Percentiles rank a stretch among this genome's conserved stretches.
Evolutionary conservation across 2,329 filamentous ascomycete genomes (phyloP).

Genomic region (Ascochyta viciae-villosae): DNA sequence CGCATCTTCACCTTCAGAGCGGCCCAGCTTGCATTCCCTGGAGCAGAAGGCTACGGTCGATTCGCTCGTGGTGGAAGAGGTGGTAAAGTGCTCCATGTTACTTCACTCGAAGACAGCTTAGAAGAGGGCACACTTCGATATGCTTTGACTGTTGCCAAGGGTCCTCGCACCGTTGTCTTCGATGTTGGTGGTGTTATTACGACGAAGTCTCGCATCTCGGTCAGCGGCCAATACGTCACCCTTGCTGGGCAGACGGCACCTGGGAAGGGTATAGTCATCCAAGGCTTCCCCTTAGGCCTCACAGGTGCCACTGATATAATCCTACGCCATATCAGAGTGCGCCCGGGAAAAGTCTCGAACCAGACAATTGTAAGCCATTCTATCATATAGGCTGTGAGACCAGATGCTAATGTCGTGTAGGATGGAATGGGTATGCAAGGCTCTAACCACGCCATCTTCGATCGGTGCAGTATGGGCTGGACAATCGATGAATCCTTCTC

Average conservation of each 20-base stretch:
- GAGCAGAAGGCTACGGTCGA: constrained; percentile 49
- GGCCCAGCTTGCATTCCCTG: constrained; percentile 49
- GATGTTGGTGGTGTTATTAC: constrained; percentile 29
- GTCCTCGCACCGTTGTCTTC: constrained; percentile 26
- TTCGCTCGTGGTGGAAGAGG: constrained; percentile 48
- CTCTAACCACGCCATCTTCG: constrained; percentile 46
- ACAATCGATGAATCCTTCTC: constrained; percentile 47
- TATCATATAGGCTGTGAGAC: too few relatives aligned
- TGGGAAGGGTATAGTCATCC: constrained; percentile 31
- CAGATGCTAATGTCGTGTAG: too few relatives aligned
- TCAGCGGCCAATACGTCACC: constrained; percentile 25
- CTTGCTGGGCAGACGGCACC: constrained; percentile 29
- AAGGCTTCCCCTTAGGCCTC: constrained; percentile 42
- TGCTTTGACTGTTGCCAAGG: constrained; percentile 38
- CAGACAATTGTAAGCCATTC: constrained; percentile 31
- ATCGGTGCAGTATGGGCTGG: constrained; percentile 47
- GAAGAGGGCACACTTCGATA: constrained; percentile 47
- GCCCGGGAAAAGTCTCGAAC: constrained; percentile 40
- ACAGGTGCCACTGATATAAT: constrained; percentile 41
- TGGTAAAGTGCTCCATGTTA: constrained; percentile 49
- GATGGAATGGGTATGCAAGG: constrained; percentile 48
- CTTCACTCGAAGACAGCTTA: constrained; percentile 43
- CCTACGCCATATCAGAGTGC: constrained; percentile 31
- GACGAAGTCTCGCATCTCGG: constrained; percentile 23
- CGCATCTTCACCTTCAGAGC: constrained; percentile 40